Base-by-base conservation (phyloP, 1,284 basidiomycete genomes). In the Leccinum fuscescens region DNA sequence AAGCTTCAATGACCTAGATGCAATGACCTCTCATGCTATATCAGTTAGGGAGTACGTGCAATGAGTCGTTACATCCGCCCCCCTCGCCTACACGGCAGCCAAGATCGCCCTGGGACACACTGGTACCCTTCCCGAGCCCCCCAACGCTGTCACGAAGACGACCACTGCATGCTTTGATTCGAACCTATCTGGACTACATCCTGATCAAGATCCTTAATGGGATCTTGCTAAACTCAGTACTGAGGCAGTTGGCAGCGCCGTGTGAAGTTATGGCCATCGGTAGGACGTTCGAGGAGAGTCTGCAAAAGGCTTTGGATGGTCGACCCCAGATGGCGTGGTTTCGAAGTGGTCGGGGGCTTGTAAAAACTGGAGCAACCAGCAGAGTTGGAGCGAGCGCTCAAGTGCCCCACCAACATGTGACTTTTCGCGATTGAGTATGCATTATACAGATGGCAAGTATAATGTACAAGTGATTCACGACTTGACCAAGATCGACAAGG, bases 191-290 rank as follows among this genome's bases (percentile, higher is more conserved):
- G 56, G 97, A 99, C 78, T 99, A 99, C 79, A 97, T 99, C 72
- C 96, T 99, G 65, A 98, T 95, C 61, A 99, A 99, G 81, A 99
- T 99, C 97, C 97, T 67, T 98, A 98, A 78, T 99, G 97, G 96
- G 97, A 99, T 78, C 81, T 99, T 63, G 94, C 95, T 67, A 99
- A 99, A 79, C 98, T 99, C 83, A 90, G 88, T 17, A 78, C 81
- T 2, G 95, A 98, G 72, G 97, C 24, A 73, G 89, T 99, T 57
- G 96, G 97, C 42, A 98, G 96, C 3, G 87, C 94, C 24, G 24
- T 24, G 97, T 64, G 97, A 99, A 77, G 96, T 99, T 70, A 99
- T 99, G 97, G 96, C 96, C 65, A 98, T 99, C 67, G 97, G 97
- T 54, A 91, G 97, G 27, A 27, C 27, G 27, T 27, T 27, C 27